Base-by-base conservation (phyloP, 768 basidiomycete species). In the Xerocomellus amylosporus region DNA sequence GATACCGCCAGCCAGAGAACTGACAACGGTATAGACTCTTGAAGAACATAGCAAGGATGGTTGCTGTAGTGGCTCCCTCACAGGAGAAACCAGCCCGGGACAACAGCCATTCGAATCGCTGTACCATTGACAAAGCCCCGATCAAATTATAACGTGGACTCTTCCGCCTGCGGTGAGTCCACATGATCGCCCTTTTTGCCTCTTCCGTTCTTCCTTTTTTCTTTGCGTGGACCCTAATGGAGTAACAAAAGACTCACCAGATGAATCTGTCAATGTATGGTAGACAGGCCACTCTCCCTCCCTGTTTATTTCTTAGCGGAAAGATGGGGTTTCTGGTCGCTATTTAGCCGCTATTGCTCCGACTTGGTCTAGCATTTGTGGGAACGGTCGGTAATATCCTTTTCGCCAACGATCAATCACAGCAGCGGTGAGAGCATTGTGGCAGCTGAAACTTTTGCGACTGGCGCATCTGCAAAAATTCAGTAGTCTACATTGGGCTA, bases 371-470 rank as follows among this genome's bases (percentile, higher is more conserved):
- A 19, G 12, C n/a, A 2, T 31, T 46, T 43, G 47, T 58, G 56
- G 47, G 53, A 57, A 49, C 22, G 20, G 42, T 50, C 10, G 33
- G 38, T 26, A 33, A 20, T 41, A 34, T 42, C 41, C 20, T 38
- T 26, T 45, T 34, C 26, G 34, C 28, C 9, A 13, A 37, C 12
- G 17, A 46, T 19, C 17, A 22, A 39, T 46, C 33, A 49, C 26
- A n/a, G 42, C 47, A 47, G 26, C 33, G 54, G 43, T 49, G 43
- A 40, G 55, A 57, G 26, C 36, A 40, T 51, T 39, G 33, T 60
- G 49, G 42, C 49, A 20, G n/a, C 34, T 2, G 31, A 49, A 46
- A 53, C 48, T 37, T n/a, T 43, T 37, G 48, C 46, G 28, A 24
- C 20, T 33, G 34, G 30, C 19, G 15, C n/a, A n/a, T n/a, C n/a